Base-by-base conservation (phyloP, 2,329 filamentous ascomycete genomes). In the Claviceps maximensis region DNA sequence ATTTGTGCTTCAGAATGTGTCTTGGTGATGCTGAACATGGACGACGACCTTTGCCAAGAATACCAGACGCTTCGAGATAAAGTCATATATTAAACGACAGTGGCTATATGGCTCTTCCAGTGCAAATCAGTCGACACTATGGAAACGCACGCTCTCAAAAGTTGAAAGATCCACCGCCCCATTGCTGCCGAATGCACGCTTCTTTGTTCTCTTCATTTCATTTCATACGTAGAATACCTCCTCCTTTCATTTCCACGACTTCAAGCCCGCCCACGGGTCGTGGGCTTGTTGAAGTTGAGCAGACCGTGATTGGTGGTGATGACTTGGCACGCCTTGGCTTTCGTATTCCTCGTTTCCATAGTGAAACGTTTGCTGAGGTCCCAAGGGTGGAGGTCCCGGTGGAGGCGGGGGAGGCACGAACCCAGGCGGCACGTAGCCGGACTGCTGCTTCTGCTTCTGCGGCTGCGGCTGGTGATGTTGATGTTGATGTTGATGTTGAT, bases 331-430 rank as follows among this genome's bases (percentile, higher is more conserved):
- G 70, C 63, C 56, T 67, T 59, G 54, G 66, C 54, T 44, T 62
- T 49, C 59, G 47, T 65, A 66, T 12, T 65, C 62, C 48, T 68
- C 65, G 29, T 63, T 63, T 7, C 69, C 68, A 57, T 80, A 78
- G 57, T 81, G 76, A 29, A 80, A 75, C 10, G 78, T 83, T 64
- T 83, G 80, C 62, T 83, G 79, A 33, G 78, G 78, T 4, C 79
- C 79, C 58, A 83, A 62, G 1, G 80, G 80, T 8, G 80, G 80
- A 4, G 80, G 80, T 0, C 79, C 80, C 0, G 80, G 81, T 1
- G 80, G 80, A 1, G 80, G 81, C 7, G 81, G 80, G 3, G 81
- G 81, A 4, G 79, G 80, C 40, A 84, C 76, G 56, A 82, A 82
- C 3, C 79, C 79, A 0, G 72, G 70, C 15, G 79, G 77, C 31